These are phyloP conservation scores for Santalum album DNA, from an alignment of 164 flowering plant species.

Conservation along the genomic window DNA sequence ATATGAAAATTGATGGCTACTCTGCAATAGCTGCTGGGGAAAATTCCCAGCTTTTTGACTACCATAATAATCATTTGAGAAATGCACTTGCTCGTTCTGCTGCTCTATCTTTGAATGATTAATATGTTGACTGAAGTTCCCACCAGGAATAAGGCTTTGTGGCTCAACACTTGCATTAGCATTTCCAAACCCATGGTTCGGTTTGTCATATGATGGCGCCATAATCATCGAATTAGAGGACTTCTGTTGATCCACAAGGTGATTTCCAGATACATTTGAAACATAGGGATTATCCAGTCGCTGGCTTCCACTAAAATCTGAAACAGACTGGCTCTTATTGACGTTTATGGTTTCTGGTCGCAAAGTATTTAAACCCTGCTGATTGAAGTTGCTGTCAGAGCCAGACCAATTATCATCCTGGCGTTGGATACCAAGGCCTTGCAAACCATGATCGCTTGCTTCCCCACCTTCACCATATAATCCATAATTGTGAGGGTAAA, in stretches of 20 bases:
- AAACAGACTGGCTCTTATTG: slow-evolving; percentile 13
- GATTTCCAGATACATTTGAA: slow-evolving; percentile 17
- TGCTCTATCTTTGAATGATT: slow-evolving; percentile 27
- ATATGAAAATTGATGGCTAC: slow-evolving; percentile 25
- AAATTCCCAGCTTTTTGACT: slow-evolving; percentile 28
- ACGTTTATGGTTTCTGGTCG: slow-evolving; percentile 29
- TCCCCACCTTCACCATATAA: slow-evolving; percentile 23
- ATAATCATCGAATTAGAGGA: slow-evolving; percentile 23
- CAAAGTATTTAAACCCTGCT: slow-evolving; percentile 29
- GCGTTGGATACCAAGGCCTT: slow-evolving; percentile 18
- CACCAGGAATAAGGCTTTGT: slow-evolving; percentile 31
- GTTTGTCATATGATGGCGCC: slow-evolving; percentile 24
- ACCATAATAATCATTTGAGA: slow-evolving; percentile 33
- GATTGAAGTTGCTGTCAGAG: slow-evolving; percentile 22
- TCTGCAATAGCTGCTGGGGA: slow-evolving; percentile 37
- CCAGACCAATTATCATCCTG: slow-evolving; percentile 32
- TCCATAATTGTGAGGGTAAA: slow-evolving; percentile 15
- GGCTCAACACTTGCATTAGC: no score
- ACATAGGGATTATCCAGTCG: slow-evolving; percentile 22
- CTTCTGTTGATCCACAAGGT: slow-evolving; percentile 23
- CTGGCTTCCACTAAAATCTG: slow-evolving; percentile 23
- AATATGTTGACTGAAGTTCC: slow-evolving; percentile 29
- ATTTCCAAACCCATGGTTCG: slow-evolving; percentile 22
- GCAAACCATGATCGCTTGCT: slow-evolving; percentile 19
- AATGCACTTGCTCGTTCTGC: slow-evolving; percentile 29